Evolutionary conservation across 108 stramenopile genomes (phyloP), one percentile per base, ranked within the genome.

Genomic region (Skeletonema menzelii): DNA sequence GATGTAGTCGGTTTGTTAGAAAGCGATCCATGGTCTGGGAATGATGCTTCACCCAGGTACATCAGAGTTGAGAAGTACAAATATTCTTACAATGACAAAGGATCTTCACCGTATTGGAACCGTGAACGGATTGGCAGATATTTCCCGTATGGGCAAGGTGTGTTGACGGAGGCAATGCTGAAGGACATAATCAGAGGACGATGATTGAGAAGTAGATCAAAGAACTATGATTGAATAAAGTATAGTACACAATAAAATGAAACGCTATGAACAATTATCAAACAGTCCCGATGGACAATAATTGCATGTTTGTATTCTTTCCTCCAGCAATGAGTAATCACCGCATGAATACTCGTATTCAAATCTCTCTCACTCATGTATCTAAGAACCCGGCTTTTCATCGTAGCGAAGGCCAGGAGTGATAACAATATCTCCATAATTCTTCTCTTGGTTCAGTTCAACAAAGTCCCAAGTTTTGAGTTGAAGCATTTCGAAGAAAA

Each of bases 381-480:
- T 53, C 49, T 53, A 53, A 53, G 49, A 53, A 22, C 49, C 49
- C 7, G 67, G 67, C 15, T 35, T 15, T 15, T 89, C 86, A 53
- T 82, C 83, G 57, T 87, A 89, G 27, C 77, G 70, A 42, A 69
- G 31, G 27, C 86, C 90, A 42, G 84, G 68, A 11, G 75, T 73
- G 57, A 94, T 82, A 8, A 28, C 31, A 62, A 99, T 98, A 65
- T 96, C 95, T 14, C 96, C 98, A 77, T 95, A 99, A 67, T 90
- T 73, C 53, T 86, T 84, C 13, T 88, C 77, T 84, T 99, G 99
- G 15, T 88, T 82, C 63, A 98, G 67, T 61, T 97, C 93, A 46
- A 99, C 87, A 70, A 88, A 97, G 84, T 97, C 97, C 98, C 97
- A 98, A 11, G 98, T 98, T 84, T 99, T 97, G 72, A 98, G 90